Percentiles rank a stretch among this genome's conserved stretches.
Evolutionary conservation across 176 grass and related monocot genomes (phyloP).

Genomic region (Themeda triandra): DNA sequence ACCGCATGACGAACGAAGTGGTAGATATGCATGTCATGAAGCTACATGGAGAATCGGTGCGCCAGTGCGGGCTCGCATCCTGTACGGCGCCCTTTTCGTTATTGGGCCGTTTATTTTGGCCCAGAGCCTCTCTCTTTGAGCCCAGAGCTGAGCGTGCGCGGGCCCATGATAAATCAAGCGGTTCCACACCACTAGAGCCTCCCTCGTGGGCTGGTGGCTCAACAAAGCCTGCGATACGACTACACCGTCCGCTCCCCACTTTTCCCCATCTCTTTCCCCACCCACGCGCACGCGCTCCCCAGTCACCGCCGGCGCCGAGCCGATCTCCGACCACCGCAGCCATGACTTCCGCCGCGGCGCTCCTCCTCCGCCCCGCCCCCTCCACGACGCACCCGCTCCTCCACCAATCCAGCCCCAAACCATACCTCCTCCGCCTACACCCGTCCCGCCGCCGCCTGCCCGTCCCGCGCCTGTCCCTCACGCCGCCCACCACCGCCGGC

Average conservation of each 20-base stretch:
- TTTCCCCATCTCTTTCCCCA: conserved; percentile 12
- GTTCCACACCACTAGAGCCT: too few species aligned
- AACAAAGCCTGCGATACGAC: too few species aligned
- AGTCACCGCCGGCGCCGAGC: not conserved
- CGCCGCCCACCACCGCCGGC: conserved; percentile 23
- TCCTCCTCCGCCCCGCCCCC: conserved; percentile 37
- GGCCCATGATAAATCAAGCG: too few species aligned
- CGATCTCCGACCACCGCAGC: conserved; percentile 36
- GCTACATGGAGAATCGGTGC: not conserved
- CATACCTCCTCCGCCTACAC: conserved; percentile 26
- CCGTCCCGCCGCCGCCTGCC: conserved; percentile 13
- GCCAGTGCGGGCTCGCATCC: too few species aligned
- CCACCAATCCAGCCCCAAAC: not conserved
- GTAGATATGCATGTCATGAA: too few species aligned
- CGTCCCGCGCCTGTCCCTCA: conserved; percentile 32
- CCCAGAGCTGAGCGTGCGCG: too few species aligned
- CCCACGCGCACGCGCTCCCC: not conserved
- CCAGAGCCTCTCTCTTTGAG: too few species aligned
- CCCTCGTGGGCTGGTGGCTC: too few species aligned
- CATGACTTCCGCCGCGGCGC: conserved; percentile 22
- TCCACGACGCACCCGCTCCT: not conserved
- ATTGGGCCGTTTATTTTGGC: too few species aligned
- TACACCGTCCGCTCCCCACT: too few species aligned
- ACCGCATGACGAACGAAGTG: not conserved
- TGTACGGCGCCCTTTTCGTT: too few species aligned